Percentiles rank a stretch among this genome's conserved stretches.
Evolutionary conservation across 108 stramenopile genomes (phyloP).

Genomic region (Conticribra guillardii): DNA sequence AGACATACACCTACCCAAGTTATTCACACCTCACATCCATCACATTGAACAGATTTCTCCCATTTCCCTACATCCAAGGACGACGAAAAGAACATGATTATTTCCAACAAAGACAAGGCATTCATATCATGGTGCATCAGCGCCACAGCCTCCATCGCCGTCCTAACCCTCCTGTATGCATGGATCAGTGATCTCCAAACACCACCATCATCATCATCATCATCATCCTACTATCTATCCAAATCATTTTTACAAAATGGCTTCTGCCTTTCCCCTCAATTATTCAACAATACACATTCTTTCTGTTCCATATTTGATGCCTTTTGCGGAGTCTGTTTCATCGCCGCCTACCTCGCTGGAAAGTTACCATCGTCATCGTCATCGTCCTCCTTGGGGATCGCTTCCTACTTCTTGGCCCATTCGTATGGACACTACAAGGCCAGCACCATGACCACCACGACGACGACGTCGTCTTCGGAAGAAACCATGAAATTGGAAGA

Average conservation of each 20-base stretch:
- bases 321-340: slow-evolving; percentile 10
- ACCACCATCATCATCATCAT: neutral
- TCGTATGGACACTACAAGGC: slow-evolving; percentile 21
- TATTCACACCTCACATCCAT: no score
- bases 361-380: slow-evolving; percentile 1
- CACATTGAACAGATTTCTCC: no score
- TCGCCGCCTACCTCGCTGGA: neutral
- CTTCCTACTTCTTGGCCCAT: slow-evolving; percentile 26
- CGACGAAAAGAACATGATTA: neutral
- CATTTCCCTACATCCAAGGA: no score
- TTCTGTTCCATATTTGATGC: slow-evolving; percentile 22
- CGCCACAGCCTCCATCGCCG: neutral
- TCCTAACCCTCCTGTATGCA: slow-evolving; percentile 4
- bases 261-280: slow-evolving; percentile 28
- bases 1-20: no score
- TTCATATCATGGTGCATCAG: slow-evolving; percentile 17
- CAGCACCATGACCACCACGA: neutral
- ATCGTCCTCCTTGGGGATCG: neutral
- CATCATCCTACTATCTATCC: slow-evolving; percentile 3
- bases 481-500: neutral
- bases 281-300: slow-evolving; percentile 24
- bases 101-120: slow-evolving; percentile 1
- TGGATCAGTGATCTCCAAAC: slow-evolving; percentile 18
- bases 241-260: slow-evolving; percentile 27
- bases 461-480: neutral